Evolutionary conservation across 177 flowering plant genomes (phyloP).

Genomic region (Vitis hybrid): DNA sequence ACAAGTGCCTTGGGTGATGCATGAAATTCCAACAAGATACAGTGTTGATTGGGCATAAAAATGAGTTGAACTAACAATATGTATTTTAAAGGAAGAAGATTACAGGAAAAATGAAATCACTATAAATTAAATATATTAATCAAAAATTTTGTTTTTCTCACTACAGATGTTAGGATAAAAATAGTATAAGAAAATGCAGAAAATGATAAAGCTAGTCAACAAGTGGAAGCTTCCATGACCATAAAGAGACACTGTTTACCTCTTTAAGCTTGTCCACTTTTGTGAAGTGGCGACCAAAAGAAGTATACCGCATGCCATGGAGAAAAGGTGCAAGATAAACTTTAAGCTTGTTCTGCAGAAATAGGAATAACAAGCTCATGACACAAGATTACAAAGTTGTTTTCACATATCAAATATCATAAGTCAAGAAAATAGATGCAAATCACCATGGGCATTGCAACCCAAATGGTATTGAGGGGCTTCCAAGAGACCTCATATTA

Average conservation of each 20-base stretch:
- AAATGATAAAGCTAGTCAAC: neutral
- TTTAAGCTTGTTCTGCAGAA: conserved; percentile 53
- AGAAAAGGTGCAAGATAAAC: conserved; percentile 71
- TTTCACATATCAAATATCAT: neutral
- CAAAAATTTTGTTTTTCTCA: too few relatives aligned
- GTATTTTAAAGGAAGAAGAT: too few relatives aligned
- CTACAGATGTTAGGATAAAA: too few relatives aligned
- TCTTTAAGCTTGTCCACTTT: conserved; percentile 61
- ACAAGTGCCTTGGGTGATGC: too few relatives aligned
- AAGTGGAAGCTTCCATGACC: too few relatives aligned
- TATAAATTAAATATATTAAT: too few relatives aligned
- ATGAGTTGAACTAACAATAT: too few relatives aligned
- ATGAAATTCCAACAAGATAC: too few relatives aligned
- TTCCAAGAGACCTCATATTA: too few relatives aligned
- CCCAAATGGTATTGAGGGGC: neutral
- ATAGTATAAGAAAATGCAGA: neutral
- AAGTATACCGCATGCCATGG: conserved; percentile 64
- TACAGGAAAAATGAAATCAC: too few relatives aligned
- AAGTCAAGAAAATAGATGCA: neutral
- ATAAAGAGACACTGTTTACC: conserved; percentile 30
- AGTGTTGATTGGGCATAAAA: too few relatives aligned
- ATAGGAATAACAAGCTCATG: conserved; percentile 1
- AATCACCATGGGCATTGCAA: neutral
- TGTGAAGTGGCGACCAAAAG: conserved; percentile 78
- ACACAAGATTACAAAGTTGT: neutral